Base-by-base conservation (phyloP, 306 rosid genomes). In the Acmispon strigosus region DNA sequence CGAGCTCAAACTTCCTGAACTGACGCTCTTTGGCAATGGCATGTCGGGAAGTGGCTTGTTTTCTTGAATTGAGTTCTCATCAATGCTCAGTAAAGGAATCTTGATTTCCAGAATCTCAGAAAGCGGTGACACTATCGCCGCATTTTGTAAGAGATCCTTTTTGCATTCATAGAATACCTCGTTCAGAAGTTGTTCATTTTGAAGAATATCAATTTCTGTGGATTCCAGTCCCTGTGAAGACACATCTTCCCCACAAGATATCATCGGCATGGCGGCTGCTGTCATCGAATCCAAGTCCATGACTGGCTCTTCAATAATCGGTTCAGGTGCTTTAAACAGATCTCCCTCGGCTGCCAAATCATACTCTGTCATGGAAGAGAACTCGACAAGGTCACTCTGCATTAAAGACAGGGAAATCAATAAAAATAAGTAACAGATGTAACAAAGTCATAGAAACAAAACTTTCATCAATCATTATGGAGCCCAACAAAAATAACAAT, bases 321-420 rank as follows among this genome's bases (percentile, higher is more conserved):
- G 96, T 77, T 91, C 96, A 0, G 99, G 99, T 51, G 99, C 99
- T 78, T 89, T 89, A 80, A 95, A 95, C 43, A 95, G 86, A 79
- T 95, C 99, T 34, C 99, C 97, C 69, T 95, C 97, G 45, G 84
- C 96, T 61, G 91, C 96, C 82, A 86, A 78, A 82, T 91, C 97
- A 78, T 86, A 94, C 51, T 95, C 97, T 3, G 81, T 85, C 67
- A 95, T 83, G 72, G 74, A 82, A 70, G 91, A 89, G 56, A 77
- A 68, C 50, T 82, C 87, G 65, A 80, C 45, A 74, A 84, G 57
- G 84, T 80, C 83, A 76, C 84, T 76, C 97, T 93, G 88, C 79
- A 80, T 39, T 59, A 55, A n/a, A 65, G 66, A 59, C 17, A 53
- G 44, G 17, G 12, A 65, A 41, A 70, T 18, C 53, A 47, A 15